phyloP scores from a whole-genome alignment of 1,284 basidiomycete genomes.

The Afroboletus lepidellus region DNA sequence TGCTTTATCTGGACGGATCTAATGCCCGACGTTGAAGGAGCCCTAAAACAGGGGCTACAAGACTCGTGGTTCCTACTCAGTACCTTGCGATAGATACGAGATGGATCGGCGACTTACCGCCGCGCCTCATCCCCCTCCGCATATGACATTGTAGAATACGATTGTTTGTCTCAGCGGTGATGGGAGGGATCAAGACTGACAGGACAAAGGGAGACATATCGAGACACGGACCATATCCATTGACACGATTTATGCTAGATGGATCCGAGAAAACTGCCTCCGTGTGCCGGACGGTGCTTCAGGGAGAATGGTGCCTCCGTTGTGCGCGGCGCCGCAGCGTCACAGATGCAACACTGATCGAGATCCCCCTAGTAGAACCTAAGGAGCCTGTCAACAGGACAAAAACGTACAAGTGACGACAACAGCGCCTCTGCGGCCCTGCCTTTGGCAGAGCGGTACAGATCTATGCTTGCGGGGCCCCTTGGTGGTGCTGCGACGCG shows the following conservation, averaged over 20 bases:
- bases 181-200: neutral
- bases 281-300: neutral
- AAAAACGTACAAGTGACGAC: slow-evolving; percentile 2
- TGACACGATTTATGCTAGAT: neutral
- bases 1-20: slow-evolving; percentile 14
- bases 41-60: slow-evolving; percentile 5
- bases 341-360: slow-evolving; percentile 10
- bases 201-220: slow-evolving; percentile 5
- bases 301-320: slow-evolving; percentile 4
- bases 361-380: slow-evolving; percentile 10
- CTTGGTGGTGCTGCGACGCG: neutral
- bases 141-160: too few relatives aligned
- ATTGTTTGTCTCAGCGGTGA: too few relatives aligned
- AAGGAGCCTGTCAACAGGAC: slow-evolving; percentile 3
- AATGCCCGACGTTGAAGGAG: neutral
- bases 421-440: neutral
- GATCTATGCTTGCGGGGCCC: neutral
- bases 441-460: neutral
- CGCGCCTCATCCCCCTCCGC: too few relatives aligned
- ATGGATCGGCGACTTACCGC: slow-evolving; percentile 4
- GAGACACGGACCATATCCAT: neutral
- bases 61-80: neutral
- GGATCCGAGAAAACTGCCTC: neutral
- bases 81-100: neutral
- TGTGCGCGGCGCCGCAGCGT: slow-evolving; percentile 11